Evolutionary conservation across 768 basidiomycete genomes (phyloP), one percentile per base, ranked within the genome.

Genomic region (Udeniomyces megalosporus): DNA sequence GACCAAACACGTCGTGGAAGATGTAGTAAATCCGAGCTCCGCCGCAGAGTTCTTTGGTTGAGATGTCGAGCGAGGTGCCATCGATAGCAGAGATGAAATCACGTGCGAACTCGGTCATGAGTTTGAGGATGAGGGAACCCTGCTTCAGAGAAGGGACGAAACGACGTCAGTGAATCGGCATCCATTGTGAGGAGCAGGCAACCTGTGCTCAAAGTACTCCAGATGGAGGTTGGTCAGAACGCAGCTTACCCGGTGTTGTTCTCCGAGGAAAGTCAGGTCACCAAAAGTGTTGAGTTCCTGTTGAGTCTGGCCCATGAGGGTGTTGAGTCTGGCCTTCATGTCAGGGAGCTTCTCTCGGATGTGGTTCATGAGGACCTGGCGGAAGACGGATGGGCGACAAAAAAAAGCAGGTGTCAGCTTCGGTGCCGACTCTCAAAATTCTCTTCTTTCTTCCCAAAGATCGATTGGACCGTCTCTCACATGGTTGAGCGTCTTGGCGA

Each of bases 1-100:
- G 80, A 1, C 95, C 95, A 70, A 97, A 99, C 58, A 97, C 82
- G 70, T 97, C 95, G 72, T 97, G 90, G 80, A 99, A 99, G 72
- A 99, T 97, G 76, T 97, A 97, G 75, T 97, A 97, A 75, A 99
- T 90, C 58, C 95, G 82, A 26, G 95, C 95, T 50, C 95, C 95
- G 46, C 95, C 95, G 6, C 88, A 96, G 17, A 99, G 82, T 72
- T 99, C 95, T 72, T 99, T 99, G 0, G 95, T 99, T 1, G 90
- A 93, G 69, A 97, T 86, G 66, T 95, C 88, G 44, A 93, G 80
- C 60, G 89, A 89, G 15, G 91, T 96, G 60, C 95, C 95, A 68
- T 99, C 95, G 68, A 99, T 95, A 15, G 91, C 93, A 0, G 92
- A 85, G 57, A 97, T 80, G 66, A 96, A 99, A 76, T 99, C 95